Conservation (phyloP, 1,284 basidiomycete genomes). For the Cronartium quercuum region DNA sequence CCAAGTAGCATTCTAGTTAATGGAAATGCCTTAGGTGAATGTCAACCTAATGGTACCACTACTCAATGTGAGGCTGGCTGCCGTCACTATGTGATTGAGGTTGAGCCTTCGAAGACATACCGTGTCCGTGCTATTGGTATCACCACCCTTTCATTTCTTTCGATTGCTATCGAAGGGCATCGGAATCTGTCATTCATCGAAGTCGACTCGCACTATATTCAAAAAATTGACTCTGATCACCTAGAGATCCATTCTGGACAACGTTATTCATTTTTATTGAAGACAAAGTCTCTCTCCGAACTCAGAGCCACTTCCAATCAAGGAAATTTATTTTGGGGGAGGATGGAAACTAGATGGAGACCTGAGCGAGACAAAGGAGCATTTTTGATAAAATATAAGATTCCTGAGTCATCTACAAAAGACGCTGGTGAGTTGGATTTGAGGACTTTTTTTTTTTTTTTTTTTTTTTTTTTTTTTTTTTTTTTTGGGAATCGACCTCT, state of each 20-base stretch:
- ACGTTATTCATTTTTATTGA: slow-evolving; percentile 34
- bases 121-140: slow-evolving; percentile 24
- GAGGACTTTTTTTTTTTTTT: too few relatives aligned
- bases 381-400: slow-evolving; percentile 24
- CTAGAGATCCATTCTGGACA: slow-evolving; percentile 32
- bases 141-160: slow-evolving; percentile 22
- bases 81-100: slow-evolving; percentile 21
- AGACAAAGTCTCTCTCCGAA: slow-evolving; percentile 28
- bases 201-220: slow-evolving; percentile 26
- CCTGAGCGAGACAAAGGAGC: slow-evolving; percentile 15
- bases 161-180: slow-evolving; percentile 31
- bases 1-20: slow-evolving; percentile 30
- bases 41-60: slow-evolving; percentile 6
- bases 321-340: slow-evolving; percentile 11
- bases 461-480: too few relatives aligned
- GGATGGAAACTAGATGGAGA: slow-evolving; percentile 32
- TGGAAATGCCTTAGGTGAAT: slow-evolving; percentile 23
- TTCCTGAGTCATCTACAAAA: neutral
- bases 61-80: slow-evolving; percentile 6
- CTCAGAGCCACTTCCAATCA: neutral
- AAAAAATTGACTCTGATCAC: neutral
- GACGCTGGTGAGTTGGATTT: neutral
- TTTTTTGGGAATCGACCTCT: neutral
- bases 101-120: slow-evolving; percentile 27
- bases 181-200: slow-evolving; percentile 16